Evolutionary conservation across 2,329 filamentous ascomycete genomes (phyloP).

Genomic region (Clonostachys rhizophaga): DNA sequence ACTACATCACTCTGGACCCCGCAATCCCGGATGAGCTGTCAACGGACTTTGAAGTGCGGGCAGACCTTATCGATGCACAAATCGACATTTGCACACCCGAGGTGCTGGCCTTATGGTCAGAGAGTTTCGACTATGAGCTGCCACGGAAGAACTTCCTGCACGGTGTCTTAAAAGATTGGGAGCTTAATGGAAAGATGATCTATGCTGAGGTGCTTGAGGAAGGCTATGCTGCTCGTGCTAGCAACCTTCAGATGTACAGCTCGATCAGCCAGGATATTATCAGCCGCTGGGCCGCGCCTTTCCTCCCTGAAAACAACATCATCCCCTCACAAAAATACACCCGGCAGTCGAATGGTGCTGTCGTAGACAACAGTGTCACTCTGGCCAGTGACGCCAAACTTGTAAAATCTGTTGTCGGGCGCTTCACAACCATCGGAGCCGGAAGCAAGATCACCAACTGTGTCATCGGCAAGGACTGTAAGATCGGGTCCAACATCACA

Average conservation of each 20-base stretch:
- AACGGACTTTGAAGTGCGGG: conserved; percentile 73
- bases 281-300: conserved; percentile 79
- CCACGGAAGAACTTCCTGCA: conserved; percentile 85
- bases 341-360: conserved; percentile 63
- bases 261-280: conserved; percentile 84
- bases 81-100: conserved; percentile 98
- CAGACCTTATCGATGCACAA: conserved; percentile 87
- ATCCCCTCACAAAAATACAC: conserved; percentile 73
- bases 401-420: conserved; percentile 70
- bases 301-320: conserved; percentile 86
- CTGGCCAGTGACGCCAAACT: conserved; percentile 69
- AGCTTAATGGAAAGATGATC: conserved; percentile 95
- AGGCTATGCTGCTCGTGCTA: conserved; percentile 81
- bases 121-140: conserved; percentile 95
- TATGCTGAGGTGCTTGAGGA: conserved; percentile 81
- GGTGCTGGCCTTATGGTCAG: conserved; percentile 90
- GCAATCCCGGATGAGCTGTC: conserved; percentile 69
- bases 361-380: conserved; percentile 74
- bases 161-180: conserved; percentile 92
- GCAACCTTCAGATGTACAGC: conserved; percentile 85
- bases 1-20: conserved; percentile 69
- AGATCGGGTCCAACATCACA: conserved; percentile 78
- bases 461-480: conserved; percentile 78
- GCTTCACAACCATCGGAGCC: conserved; percentile 70
- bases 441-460: conserved; percentile 67